Evolutionary conservation across 768 basidiomycete genomes (phyloP).

Genomic region (Panellus pusillus): DNA sequence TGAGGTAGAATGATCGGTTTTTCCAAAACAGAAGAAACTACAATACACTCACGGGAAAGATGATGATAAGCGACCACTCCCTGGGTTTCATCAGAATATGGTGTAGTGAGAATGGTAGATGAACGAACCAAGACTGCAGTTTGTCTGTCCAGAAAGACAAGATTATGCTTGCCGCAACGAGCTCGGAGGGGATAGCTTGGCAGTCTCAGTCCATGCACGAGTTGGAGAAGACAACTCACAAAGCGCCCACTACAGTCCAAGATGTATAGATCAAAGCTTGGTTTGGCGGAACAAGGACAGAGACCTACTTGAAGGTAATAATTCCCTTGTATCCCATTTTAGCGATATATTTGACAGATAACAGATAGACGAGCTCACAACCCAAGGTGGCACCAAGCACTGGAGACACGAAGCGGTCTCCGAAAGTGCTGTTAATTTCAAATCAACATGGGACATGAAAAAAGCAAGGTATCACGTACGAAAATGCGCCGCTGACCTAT

Average conservation of each 20-base stretch:
- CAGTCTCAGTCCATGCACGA: background rate
- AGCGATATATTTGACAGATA: background rate
- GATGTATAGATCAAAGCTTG: slow-evolving; percentile 12
- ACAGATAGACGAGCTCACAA: slow-evolving; percentile 20
- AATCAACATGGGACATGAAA: slow-evolving; percentile 44
- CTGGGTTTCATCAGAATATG: slow-evolving; percentile 35
- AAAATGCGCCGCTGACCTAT: slow-evolving; percentile 57
- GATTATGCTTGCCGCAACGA: slow-evolving; percentile 14
- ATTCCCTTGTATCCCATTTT: slow-evolving; percentile 61
- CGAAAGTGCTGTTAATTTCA: slow-evolving; percentile 60
- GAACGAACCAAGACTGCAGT: slow-evolving; percentile 4
- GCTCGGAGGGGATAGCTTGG: slow-evolving; percentile 12
- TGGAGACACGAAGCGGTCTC: slow-evolving; percentile 57
- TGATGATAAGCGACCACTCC: slow-evolving; percentile 58
- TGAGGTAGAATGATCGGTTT: background rate
- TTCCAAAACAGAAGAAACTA: background rate
- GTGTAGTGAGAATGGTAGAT: slow-evolving; percentile 25
- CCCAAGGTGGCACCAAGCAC: slow-evolving; percentile 61
- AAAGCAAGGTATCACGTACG: slow-evolving; percentile 39
- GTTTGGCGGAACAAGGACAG: slow-evolving; percentile 16
- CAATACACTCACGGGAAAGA: slow-evolving; percentile 44
- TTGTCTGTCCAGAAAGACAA: slow-evolving; percentile 17
- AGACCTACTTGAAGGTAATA: slow-evolving; percentile 48
- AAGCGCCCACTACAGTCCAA: slow-evolving; percentile 21
- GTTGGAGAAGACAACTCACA: slow-evolving; percentile 21